phyloP scores from a whole-genome alignment of 2,329 filamentous ascomycete genomes.

The Talaromyces verruculosus region DNA sequence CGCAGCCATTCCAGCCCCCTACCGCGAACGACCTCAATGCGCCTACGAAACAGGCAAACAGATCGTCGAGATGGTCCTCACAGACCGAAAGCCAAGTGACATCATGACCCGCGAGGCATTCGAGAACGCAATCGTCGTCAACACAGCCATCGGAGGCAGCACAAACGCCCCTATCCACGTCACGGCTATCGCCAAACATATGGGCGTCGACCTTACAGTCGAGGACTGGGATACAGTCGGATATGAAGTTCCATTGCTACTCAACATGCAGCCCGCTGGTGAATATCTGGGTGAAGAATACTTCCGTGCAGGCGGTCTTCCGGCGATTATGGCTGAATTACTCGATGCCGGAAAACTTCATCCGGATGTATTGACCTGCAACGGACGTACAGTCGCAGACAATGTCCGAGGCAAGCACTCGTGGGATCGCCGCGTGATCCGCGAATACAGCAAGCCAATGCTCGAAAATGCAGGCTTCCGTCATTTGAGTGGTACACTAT shows the following conservation, averaged over 20 bases:
- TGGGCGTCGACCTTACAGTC: constrained; percentile 51
- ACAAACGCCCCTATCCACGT: constrained; percentile 60
- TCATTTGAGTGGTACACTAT: constrained; percentile 50
- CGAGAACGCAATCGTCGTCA: constrained; percentile 57
- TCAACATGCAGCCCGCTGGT: constrained; percentile 58
- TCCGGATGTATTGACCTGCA: constrained; percentile 47
- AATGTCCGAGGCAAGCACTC: constrained; percentile 48
- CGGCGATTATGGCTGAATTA: constrained; percentile 55
- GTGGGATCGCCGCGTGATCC: constrained; percentile 54
- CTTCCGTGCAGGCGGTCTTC: constrained; percentile 55
- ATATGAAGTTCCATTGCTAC: constrained; percentile 51
- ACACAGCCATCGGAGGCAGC: constrained; percentile 57
- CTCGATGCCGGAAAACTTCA: constrained; percentile 51
- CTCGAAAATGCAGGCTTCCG: constrained; percentile 54
- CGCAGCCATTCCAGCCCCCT: constrained; percentile 53
- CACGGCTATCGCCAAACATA: constrained; percentile 56
- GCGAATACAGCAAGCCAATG: constrained; percentile 47
- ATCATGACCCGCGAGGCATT: constrained; percentile 58
- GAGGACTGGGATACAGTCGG: constrained; percentile 58
- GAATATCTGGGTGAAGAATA: constrained; percentile 57
- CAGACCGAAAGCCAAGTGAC: constrained; percentile 53
- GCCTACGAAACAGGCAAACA: constrained; percentile 52
- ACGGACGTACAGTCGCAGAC: constrained; percentile 47
- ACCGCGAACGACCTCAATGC: constrained; percentile 50
- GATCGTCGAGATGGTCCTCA: constrained; percentile 53